These are phyloP conservation scores for Pelargonium myrrhifolium DNA, from an alignment of 441 rosid genomes.

Conservation along the genomic window DNA sequence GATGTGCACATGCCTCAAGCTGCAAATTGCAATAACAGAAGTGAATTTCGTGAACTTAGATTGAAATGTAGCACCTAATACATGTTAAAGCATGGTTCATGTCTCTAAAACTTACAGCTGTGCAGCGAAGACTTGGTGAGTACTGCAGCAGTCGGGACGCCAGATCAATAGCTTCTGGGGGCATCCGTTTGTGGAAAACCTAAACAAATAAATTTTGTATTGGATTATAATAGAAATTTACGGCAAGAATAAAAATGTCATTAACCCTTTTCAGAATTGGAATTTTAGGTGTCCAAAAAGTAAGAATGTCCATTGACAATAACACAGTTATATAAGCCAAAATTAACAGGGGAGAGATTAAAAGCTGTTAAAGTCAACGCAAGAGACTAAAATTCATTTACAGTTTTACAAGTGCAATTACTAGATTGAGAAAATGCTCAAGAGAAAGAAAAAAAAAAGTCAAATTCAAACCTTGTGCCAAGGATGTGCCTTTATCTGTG, in stretches of 20 bases:
- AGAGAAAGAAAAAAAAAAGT: not conserved
- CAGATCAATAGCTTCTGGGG: slow-evolving; percentile 71
- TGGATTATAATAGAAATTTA: not conserved
- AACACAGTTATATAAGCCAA: not conserved
- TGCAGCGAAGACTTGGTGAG: slow-evolving; percentile 61
- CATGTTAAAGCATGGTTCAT: not conserved
- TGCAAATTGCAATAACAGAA: slow-evolving; percentile 34
- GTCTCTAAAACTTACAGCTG: slow-evolving; percentile 42
- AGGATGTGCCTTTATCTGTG: slow-evolving; percentile 96
- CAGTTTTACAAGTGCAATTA: not conserved
- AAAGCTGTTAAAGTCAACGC: not conserved
- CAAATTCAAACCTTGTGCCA: slow-evolving; percentile 78
- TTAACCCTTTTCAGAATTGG: no score
- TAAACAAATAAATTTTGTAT: slow-evolving; percentile 14
- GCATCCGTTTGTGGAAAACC: slow-evolving; percentile 69
- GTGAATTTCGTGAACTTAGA: not conserved
- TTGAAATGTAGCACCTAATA: not conserved
- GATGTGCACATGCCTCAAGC: no score
- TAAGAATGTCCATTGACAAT: no score
- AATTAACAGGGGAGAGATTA: not conserved
- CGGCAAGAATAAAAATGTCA: no score
- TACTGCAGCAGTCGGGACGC: slow-evolving; percentile 67
- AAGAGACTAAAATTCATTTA: not conserved
- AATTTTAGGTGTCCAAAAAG: no score
- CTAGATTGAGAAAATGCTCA: not conserved